Base-by-base conservation (phyloP, 1,284 basidiomycete genomes). In the Trametes sp. region DNA sequence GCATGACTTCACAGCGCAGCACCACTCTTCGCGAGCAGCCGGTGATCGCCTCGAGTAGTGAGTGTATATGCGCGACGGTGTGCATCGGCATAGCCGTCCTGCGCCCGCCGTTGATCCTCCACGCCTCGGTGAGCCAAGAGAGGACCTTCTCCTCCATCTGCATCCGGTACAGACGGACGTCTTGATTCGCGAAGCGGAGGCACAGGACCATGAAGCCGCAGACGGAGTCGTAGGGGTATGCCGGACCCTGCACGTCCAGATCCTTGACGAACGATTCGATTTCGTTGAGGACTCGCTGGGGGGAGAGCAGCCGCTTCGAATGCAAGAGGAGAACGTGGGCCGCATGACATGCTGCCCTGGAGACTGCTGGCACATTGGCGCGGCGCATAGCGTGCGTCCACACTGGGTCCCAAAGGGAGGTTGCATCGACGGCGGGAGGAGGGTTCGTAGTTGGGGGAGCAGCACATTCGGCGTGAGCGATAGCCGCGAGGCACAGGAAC, bases 381-480 rank as follows among this genome's bases (percentile, higher is more conserved):
- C 92, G 89, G 31, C 94, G 88, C 64, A 93, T 85, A 7, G 92
- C 88, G 72, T 93, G 87, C 1, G 87, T 84, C 95, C 94, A 98
- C 24, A 95, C 80, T 8, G 84, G 78, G 65, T 90, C 87, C 93
- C 94, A 96, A 24, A 80, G 81, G 26, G 68, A 63, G 35, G 73
- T 64, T 31, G 70, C 67, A 57, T 71, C 64, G 45, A 59, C 52
- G 52, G 55, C 57, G 28, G n/a, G 60, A 53, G 4, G 49, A 35
- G 14, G 62, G 55, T 8, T 67, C 57, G 73, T 33, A 36, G 29
- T 13, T 1, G 42, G 58, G 2, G 44, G 24, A 13, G 21, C 59
- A 14, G 58, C 67, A 41, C 62, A 64, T 63, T 87, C 82, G 14
- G 83, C 78, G 66, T 81, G 76, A 13, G 89, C 87, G 50, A 94